Base-by-base conservation (phyloP, 805 yeast genomes). In the Wickerhamiella shivajii region DNA sequence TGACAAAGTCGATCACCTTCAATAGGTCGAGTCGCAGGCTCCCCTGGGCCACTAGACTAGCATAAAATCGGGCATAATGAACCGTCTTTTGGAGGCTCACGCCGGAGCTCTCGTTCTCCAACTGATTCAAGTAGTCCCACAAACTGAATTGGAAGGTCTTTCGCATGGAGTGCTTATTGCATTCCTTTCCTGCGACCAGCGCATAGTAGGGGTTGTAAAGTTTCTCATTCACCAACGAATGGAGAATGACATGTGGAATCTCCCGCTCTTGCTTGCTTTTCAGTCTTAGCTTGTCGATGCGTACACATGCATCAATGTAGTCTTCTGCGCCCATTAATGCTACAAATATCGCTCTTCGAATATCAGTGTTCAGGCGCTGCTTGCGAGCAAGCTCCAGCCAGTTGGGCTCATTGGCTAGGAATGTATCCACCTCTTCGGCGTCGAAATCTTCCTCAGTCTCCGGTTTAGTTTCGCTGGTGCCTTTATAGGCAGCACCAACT, bases 401-500 rank as follows among this genome's bases (percentile, higher is more conserved):
- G 49, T 85, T 81, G 4, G 92, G 90, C 44, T 74, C 83, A 0
- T 77, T 70, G 24, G 62, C 60, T 10, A 77, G 57, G 7, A 76
- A 57, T 37, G 73, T 84, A 41, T 68, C 70, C 37, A 71, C 63
- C 2, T 66, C 64, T 3, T 54, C 56, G 3, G 60, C 50, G 32
- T 66, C 66, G 3, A 12, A 44, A 15, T 44, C 50, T 15, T 49
- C 53, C 18, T 52, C 46, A 4, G 29, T n/a, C 18, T 5, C 14
- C 32, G 3, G 52, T 51, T 6, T 44, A 26, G 18, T 24, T 2
- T 31, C 21, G 27, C 56, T 63, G 36, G 61, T 58, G 3, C 94
- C 95, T 48, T 73, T 80, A 95, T 96, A 90, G 0, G 98, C 94
- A 1, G 97, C 80, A 31, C 99, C 99, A 19, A 90, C 87, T 20